Evolutionary conservation across 305 asterid species (phyloP).

Genomic region (Andrographis paniculata): DNA sequence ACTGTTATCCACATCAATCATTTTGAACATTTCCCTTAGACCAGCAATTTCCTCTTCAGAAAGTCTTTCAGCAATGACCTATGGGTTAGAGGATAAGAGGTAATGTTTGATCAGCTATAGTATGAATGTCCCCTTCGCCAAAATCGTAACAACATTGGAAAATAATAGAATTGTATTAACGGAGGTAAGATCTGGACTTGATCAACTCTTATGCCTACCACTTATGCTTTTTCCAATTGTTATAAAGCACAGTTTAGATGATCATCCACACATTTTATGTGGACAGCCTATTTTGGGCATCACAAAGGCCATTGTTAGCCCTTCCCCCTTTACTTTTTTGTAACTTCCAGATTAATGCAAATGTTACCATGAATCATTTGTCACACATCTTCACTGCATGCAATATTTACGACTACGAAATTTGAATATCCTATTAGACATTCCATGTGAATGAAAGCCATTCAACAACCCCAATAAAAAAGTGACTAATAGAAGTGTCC

Average conservation of each 20-base stretch:
- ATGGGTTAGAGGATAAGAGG: constrained; percentile 3
- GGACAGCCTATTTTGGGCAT: no score
- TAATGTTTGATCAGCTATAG: constrained; percentile 10
- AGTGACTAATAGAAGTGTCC: not conserved
- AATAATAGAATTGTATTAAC: no score
- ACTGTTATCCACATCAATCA: constrained; percentile 76
- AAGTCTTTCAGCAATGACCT: constrained; percentile 90
- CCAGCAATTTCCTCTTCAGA: constrained; percentile 95
- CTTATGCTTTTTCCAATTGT: no score
- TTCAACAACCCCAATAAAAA: not conserved
- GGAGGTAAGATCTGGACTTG: no score
- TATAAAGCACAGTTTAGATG: no score
- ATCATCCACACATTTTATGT: no score
- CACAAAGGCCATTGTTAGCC: no score
- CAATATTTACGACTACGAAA: not conserved
- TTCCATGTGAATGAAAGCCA: no score
- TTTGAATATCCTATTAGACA: not conserved
- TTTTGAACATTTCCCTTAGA: constrained; percentile 79
- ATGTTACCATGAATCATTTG: not conserved
- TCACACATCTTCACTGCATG: not conserved
- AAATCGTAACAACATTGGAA: no score
- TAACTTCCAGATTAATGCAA: no score
- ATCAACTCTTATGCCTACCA: no score
- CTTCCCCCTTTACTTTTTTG: no score
- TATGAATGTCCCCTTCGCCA: constrained; percentile 2